A percentile compares a stretch with the other conserved stretches of the same genome.
Conservation (phyloP, 306 rosid genomes). For the Vachellia pachyceras region DNA sequence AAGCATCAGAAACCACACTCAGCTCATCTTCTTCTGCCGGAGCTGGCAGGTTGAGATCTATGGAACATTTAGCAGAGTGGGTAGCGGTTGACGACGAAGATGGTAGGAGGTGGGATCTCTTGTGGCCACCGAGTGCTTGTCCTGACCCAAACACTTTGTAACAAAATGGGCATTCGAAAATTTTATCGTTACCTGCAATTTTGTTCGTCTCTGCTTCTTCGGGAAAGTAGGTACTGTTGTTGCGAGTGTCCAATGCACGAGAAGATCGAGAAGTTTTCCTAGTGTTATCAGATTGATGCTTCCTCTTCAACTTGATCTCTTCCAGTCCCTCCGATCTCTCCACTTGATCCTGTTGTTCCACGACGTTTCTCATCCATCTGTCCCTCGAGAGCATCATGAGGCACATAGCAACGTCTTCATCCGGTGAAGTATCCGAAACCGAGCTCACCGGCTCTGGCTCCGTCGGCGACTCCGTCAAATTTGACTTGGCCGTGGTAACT, state of each 20-base stretch:
- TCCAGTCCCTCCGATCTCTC: constrained; percentile 30
- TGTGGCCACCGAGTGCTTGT: constrained; percentile 95
- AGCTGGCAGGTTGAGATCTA: constrained; percentile 92
- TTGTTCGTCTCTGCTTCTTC: constrained; percentile 38
- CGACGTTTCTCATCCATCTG: constrained; percentile 51
- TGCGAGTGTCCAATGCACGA: constrained; percentile 69
- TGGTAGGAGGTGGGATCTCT: constrained; percentile 70
- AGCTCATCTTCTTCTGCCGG: constrained; percentile 61
- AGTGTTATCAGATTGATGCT: constrained; percentile 65
- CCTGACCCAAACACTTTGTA: constrained; percentile 75
- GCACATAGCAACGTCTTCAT: constrained; percentile 79
- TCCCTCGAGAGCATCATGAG: constrained; percentile 87
- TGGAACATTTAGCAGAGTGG: constrained; percentile 38
- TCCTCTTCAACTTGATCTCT: constrained; percentile 52
- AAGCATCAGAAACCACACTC: constrained; percentile 60
- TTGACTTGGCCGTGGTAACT: constrained; percentile 38
- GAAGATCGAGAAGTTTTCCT: constrained; percentile 65
- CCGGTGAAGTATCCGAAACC: constrained; percentile 66
- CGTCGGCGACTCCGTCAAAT: constrained; percentile 42
- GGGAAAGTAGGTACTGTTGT: constrained; percentile 48
- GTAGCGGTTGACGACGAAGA: constrained; percentile 31
- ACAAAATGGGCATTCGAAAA: constrained; percentile 79
- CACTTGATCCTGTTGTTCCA: constrained; percentile 24
- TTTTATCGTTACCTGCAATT: constrained; percentile 32
- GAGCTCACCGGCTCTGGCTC: constrained; percentile 68